Evolutionary conservation across 2,329 filamentous ascomycete genomes (phyloP), one percentile per base, ranked within the genome.

Genomic region (Ceratocystis destructans): DNA sequence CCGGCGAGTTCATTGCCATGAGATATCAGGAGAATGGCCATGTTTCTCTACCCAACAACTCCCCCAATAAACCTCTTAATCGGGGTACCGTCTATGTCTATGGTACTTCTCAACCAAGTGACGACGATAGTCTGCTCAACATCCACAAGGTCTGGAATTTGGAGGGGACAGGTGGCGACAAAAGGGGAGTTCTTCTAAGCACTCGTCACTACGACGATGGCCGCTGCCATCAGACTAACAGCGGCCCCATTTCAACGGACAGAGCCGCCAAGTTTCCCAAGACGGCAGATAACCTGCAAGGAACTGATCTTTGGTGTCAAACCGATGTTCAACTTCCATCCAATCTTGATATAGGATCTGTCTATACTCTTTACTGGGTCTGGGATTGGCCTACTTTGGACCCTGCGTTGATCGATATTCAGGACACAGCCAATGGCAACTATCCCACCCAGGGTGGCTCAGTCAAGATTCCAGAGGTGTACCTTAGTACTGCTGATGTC

Each of bases 351-450:
- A 74, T 79, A 8, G 84, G 85, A 57, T 82, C 85, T 37, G 80
- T 81, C 33, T 89, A 92, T 74, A 93, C 90, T 2, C 77, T 96
- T 64, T 96, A 96, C 79, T 97, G 93, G 93, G 87, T 96, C 59
- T 97, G 94, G 94, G 88, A 96, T 75, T 99, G 91, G 90, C 87
- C 87, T 2, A 86, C 83, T 15, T 78, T 84, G 72, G 75, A 77
- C 71, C 71, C 72, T 48, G 75, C 73, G 69, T 75, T 72, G 70
- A 76, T 74, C 68, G 75, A 81, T 69, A 70, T 75, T 45, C 73
- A 75, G 17, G 73, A 71, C 22, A 77, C 76, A 61, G 73, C 72
- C 68, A 70, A 76, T 69, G 77, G 79, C 33, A 73, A 75, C 66
- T 80, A 75, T 67, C 75, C 77, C 5, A 67, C 66, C 5, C 67